These are phyloP conservation scores for Apiospora arundinis DNA, from an alignment of 2,329 filamentous ascomycete genomes.

Conservation along the genomic window DNA sequence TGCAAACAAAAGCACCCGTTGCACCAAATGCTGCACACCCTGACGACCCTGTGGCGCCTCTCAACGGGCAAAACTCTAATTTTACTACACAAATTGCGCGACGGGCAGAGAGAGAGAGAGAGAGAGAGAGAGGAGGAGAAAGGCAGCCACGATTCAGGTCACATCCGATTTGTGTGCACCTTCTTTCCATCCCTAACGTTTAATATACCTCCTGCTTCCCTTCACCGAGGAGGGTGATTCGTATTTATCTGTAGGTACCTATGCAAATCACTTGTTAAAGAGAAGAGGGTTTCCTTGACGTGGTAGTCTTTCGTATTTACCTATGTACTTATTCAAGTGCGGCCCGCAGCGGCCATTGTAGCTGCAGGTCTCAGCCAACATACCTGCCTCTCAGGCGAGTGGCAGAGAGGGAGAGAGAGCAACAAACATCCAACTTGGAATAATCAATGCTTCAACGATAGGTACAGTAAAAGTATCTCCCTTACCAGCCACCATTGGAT, in stretches of 20 bases:
- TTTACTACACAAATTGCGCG: not conserved
- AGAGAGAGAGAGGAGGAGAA: not conserved
- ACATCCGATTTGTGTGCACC: not conserved
- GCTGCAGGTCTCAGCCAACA: slow-evolving; percentile 10
- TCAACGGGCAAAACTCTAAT: slow-evolving; percentile 12
- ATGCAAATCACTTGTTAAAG: not conserved
- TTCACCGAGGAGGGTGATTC: not conserved
- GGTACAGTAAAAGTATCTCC: not conserved
- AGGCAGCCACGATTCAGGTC: not conserved
- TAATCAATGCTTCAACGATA: not conserved
- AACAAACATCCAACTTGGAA: not conserved
- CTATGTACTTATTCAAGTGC: not conserved
- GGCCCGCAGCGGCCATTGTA: not conserved
- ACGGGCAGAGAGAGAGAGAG: not conserved
- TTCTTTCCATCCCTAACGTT: not conserved
- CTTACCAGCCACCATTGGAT: not conserved
- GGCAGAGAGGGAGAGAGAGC: not conserved
- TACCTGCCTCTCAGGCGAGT: not conserved
- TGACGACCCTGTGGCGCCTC: not conserved
- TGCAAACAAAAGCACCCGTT: not conserved
- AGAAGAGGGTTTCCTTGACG: not conserved
- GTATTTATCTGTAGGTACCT: not conserved
- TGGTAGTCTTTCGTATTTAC: not conserved
- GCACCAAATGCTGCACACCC: not conserved
- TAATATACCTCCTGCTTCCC: not conserved